Evolutionary conservation across 75 land plant genomes (phyloP).

Genomic region (Ceratopteris richardii): DNA sequence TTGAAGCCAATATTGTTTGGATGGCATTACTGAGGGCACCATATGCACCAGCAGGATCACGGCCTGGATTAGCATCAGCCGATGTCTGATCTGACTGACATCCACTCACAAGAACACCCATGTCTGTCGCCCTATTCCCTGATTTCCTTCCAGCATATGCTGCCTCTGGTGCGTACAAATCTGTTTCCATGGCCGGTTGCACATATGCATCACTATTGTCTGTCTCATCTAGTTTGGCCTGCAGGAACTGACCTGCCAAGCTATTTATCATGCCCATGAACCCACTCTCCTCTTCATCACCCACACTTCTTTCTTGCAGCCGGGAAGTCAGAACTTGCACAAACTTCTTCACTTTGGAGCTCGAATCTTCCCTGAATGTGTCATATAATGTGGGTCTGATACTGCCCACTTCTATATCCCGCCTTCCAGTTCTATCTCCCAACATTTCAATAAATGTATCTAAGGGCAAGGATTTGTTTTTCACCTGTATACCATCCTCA

Average conservation of each 20-base stretch:
- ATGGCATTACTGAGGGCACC: slow-evolving; percentile 89
- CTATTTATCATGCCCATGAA: slow-evolving; percentile 19
- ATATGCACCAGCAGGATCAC: slow-evolving; percentile 35
- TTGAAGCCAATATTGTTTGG: slow-evolving; percentile 40
- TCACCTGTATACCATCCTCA: slow-evolving; percentile 5
- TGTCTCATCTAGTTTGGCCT: slow-evolving; percentile 10
- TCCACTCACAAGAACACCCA: slow-evolving; percentile 76
- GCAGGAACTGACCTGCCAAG: slow-evolving; percentile 16
- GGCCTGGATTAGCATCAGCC: slow-evolving; percentile 72
- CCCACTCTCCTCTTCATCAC: slow-evolving; percentile 31
- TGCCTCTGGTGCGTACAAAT: slow-evolving; percentile 9
- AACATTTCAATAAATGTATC: slow-evolving; percentile 19
- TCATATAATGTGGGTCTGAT: slow-evolving; percentile 26
- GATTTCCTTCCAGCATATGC: background rate
- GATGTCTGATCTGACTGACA: slow-evolving; percentile 84
- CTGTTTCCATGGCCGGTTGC: slow-evolving; percentile 9
- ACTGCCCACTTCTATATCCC: slow-evolving; percentile 12
- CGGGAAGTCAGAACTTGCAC: slow-evolving; percentile 10
- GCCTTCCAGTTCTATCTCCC: slow-evolving; percentile 16
- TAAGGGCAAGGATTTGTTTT: slow-evolving; percentile 17
- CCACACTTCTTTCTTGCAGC: slow-evolving; percentile 18
- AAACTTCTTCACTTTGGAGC: slow-evolving; percentile 24
- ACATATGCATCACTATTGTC: slow-evolving; percentile 22
- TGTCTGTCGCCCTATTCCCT: slow-evolving; percentile 30
- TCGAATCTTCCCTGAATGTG: slow-evolving; percentile 27